Percentiles rank a stretch among this genome's conserved stretches.
Conservation (phyloP, 306 rosid genomes). For the Corylus americana region DNA sequence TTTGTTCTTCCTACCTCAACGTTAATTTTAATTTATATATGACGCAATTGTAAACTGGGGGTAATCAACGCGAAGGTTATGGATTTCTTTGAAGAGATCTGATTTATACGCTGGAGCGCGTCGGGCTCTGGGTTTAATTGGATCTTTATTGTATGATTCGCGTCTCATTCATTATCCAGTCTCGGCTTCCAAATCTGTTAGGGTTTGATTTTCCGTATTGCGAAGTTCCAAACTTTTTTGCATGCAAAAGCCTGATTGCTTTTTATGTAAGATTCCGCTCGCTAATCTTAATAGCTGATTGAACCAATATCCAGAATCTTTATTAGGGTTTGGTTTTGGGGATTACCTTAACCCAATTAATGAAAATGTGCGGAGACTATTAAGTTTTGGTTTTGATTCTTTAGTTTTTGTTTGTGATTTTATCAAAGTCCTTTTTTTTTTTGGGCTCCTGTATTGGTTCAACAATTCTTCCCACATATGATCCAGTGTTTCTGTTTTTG, state of each 20-base stretch:
- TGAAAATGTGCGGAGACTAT: neutral
- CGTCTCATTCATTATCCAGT: neutral
- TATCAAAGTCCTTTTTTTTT: neutral
- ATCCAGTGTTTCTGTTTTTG: neutral
- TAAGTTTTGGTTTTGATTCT: neutral
- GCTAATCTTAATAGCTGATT: too few relatives aligned
- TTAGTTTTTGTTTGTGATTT: neutral
- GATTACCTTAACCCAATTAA: neutral
- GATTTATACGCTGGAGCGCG: neutral
- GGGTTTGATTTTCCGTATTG: neutral
- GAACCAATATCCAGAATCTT: too few relatives aligned
- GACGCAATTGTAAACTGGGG: neutral
- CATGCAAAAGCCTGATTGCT: neutral
- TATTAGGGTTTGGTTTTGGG: neutral
- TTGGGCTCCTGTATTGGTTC: neutral
- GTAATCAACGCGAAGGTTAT: neutral
- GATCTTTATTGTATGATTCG: neutral
- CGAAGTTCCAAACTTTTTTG: neutral
- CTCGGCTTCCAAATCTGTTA: neutral
- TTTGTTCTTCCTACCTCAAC: neutral
- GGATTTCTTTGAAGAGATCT: conserved; percentile 2
- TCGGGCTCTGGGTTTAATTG: neutral
- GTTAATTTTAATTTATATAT: neutral
- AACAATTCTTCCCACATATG: neutral
- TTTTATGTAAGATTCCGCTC: too few relatives aligned